These are phyloP conservation scores for Phycomyces nitens DNA, from an alignment of 192 early-diverging fungal species.

Conservation along the genomic window DNA sequence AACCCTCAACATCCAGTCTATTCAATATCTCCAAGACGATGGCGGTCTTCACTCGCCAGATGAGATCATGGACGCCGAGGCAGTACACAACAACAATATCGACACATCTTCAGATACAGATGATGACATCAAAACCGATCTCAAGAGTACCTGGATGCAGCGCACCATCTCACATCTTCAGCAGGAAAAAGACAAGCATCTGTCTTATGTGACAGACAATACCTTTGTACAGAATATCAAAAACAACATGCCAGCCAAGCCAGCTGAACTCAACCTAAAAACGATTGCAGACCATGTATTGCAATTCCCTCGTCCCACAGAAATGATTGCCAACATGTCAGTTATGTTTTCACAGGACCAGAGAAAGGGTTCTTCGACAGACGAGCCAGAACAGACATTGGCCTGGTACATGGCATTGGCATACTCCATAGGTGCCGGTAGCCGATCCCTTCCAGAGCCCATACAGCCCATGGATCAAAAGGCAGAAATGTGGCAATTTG, in stretches of 20 bases:
- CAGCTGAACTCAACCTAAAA: conserved; percentile 14
- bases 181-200: conserved; percentile 4
- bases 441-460: neutral
- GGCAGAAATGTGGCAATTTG: neutral
- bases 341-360: conserved; percentile 6
- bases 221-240: conserved; percentile 17
- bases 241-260: conserved; percentile 11
- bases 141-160: conserved; percentile 29
- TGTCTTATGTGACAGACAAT: conserved; percentile 8
- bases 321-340: conserved; percentile 25
- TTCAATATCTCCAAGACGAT: conserved; percentile 19
- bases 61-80: conserved; percentile 27
- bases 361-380: conserved; percentile 1
- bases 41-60: neutral
- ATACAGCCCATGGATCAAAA: neutral
- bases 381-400: conserved; percentile 20
- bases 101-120: conserved; percentile 10
- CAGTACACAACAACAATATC: conserved; percentile 13
- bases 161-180: conserved; percentile 32
- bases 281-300: conserved; percentile 14
- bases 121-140: neutral
- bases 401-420: conserved; percentile 32
- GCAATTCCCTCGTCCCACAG: conserved; percentile 20
- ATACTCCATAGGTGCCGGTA: conserved; percentile 26
- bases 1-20: neutral